Evolutionary conservation across 169 alveolate species (phyloP), one percentile per base, ranked within the genome.

Genomic region (Cryptosporidium sp.): DNA sequence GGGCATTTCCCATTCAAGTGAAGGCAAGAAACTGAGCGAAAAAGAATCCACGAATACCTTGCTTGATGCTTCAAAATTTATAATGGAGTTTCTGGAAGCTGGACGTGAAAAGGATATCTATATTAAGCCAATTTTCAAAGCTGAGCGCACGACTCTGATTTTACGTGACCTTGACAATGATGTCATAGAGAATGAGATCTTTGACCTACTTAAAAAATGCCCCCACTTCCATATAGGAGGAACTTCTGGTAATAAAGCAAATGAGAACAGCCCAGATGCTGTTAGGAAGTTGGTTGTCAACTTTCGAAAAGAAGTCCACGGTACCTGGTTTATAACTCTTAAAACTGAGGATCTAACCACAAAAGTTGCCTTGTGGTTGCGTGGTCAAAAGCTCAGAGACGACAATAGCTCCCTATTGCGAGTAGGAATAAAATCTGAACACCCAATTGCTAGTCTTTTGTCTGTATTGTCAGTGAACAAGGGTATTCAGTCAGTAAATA

Each of bases 391-490:
- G 12, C 48, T 80, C 12, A 26, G 80, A 21, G 68, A 67, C 23
- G 16, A 80, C 26, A 35, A 9, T 21, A 55, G 67, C 16, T 21
- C 71, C 1, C 43, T 14, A 2, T 23, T 80, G 7, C 10, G 41
- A 21, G 89, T 80, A 4, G 89, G 89, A 12, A 43, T 80, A 23
- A 80, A 80, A 73, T 80, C 89, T 4, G 89, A 80, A 31, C 89
- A 80, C 29, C 71, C 71, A 23, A 80, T 80, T 21, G 73, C 69
- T 5, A 62, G 80, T 31, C 70, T 80, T 12, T 41, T 80, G 21
- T 80, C 89, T 9, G 48, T 80, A 31, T 31, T 80, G 0, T 80
- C 89, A 26, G 1, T 55, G 86, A 65, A 29, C 43, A 65, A 23
- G 37, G 14, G n/a, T 21, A 16, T n/a, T 12, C 29, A 23, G 10